These are phyloP conservation scores for Leccinum longicurvipes DNA, from an alignment of 768 basidiomycete genomes.

Conservation along the genomic window DNA sequence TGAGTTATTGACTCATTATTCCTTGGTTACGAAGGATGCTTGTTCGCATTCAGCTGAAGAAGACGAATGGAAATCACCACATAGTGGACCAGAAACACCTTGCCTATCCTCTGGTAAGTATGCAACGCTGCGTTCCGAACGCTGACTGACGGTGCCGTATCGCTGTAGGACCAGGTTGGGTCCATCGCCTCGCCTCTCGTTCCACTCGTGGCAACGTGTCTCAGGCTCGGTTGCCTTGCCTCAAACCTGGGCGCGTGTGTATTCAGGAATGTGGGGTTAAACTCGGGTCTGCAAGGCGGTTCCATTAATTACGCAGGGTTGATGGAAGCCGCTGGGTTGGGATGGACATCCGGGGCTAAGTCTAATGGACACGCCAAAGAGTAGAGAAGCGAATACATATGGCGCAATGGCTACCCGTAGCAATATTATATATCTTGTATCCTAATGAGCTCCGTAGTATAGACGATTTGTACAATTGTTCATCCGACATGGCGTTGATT, in stretches of 20 bases:
- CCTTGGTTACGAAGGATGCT: constrained; percentile 35
- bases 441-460: neutral
- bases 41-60: constrained; percentile 49
- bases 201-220: constrained; percentile 12
- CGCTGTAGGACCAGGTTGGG: constrained; percentile 20
- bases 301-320: constrained; percentile 15
- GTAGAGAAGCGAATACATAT: neutral
- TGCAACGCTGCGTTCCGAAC: neutral
- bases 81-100: constrained; percentile 60
- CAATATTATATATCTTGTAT: neutral
- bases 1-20: neutral
- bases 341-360: neutral
- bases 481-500: too few relatives aligned
- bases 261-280: constrained; percentile 17
- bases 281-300: constrained; percentile 20
- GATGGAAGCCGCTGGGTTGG: constrained; percentile 21
- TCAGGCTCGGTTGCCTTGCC: constrained; percentile 20
- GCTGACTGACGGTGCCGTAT: constrained; percentile 7
- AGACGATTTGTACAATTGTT: neutral
- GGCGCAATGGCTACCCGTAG: neutral
- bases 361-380: constrained; percentile 15
- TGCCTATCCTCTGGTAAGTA: constrained; percentile 48
- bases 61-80: constrained; percentile 38
- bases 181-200: constrained; percentile 19
- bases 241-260: constrained; percentile 25